Evolutionary conservation across 2,329 filamentous ascomycete species (phyloP).

Genomic region (Pseudopithomyces maydicus): DNA sequence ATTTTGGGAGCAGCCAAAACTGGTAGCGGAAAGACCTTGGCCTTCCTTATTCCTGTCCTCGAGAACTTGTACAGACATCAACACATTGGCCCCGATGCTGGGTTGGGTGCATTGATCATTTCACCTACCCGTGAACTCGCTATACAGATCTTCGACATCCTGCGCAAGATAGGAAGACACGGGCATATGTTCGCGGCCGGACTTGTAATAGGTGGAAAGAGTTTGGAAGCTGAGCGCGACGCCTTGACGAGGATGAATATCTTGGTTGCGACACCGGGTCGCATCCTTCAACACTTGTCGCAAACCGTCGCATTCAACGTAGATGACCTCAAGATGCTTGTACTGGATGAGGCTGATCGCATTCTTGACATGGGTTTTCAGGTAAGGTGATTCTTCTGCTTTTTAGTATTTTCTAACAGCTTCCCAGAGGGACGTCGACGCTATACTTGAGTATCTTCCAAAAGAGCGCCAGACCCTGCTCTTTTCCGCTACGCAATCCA

Average conservation of each 20-base stretch:
- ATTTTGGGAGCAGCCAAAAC: constrained; percentile 95
- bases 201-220: constrained; percentile 92
- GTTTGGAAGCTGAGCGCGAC: constrained; percentile 83
- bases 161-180: constrained; percentile 85
- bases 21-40: constrained; percentile 91
- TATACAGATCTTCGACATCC: constrained; percentile 94
- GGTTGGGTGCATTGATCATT: constrained; percentile 88
- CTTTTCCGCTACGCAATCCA: constrained; percentile 96
- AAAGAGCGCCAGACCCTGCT: constrained; percentile 86
- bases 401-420: too few species aligned
- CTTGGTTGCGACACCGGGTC: constrained; percentile 89
- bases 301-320: constrained; percentile 90
- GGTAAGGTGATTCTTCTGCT: too few species aligned
- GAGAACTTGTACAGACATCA: constrained; percentile 88
- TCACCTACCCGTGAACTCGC: constrained; percentile 94
- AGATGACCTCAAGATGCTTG: constrained; percentile 88
- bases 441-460: constrained; percentile 89
- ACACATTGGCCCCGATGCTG: constrained; percentile 86
- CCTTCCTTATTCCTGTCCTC: constrained; percentile 88
- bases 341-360: constrained; percentile 93
- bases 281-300: constrained; percentile 94
- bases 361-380: constrained; percentile 96
- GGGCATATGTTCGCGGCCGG: constrained; percentile 88
- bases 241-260: constrained; percentile 93
- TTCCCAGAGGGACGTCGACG: constrained; percentile 78